Conservation (phyloP, 1,139 yeast genomes). For the Hyphopichia fennica region DNA sequence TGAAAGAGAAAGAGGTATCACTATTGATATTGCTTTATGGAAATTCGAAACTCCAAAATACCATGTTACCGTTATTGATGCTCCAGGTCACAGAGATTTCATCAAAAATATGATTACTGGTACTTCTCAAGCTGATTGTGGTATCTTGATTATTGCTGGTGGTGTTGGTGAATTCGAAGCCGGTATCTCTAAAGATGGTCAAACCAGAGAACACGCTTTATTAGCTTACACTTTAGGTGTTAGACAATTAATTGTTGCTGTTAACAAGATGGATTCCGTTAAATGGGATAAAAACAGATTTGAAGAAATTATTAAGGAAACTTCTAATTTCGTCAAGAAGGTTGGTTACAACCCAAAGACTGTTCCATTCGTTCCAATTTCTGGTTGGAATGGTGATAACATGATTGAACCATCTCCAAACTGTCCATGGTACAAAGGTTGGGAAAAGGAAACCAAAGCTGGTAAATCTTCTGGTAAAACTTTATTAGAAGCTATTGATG, state of each 20-base stretch:
- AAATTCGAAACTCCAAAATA: constrained; percentile 94
- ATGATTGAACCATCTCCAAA: constrained; percentile 80
- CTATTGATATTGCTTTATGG: constrained; percentile 93
- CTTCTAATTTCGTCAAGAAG: constrained; percentile 87
- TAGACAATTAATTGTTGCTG: constrained; percentile 82
- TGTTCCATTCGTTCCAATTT: constrained; percentile 89
- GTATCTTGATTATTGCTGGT: constrained; percentile 86
- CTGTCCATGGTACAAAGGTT: constrained; percentile 93
- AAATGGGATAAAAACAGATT: constrained; percentile 81
- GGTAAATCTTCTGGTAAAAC: constrained; percentile 83
- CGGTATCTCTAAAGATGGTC: constrained; percentile 92
- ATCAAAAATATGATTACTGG: constrained; percentile 94
- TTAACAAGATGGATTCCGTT: constrained; percentile 93
- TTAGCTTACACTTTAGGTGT: constrained; percentile 91
- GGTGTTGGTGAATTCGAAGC: constrained; percentile 96
- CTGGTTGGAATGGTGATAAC: constrained; percentile 96
- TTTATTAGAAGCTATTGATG: constrained; percentile 83
- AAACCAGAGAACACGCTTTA: constrained; percentile 92
- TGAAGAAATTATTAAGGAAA: constrained; percentile 82
- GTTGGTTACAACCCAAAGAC: constrained; percentile 92
- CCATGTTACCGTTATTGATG: constrained; percentile 91
- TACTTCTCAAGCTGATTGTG: constrained; percentile 93
- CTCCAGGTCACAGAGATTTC: constrained; percentile 98
- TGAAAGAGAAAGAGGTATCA: constrained; percentile 97
- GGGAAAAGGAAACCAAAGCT: constrained; percentile 82